Evolutionary conservation across 1,139 yeast species (phyloP).

Genomic region (Kurtzmaniella quercitrusa): DNA sequence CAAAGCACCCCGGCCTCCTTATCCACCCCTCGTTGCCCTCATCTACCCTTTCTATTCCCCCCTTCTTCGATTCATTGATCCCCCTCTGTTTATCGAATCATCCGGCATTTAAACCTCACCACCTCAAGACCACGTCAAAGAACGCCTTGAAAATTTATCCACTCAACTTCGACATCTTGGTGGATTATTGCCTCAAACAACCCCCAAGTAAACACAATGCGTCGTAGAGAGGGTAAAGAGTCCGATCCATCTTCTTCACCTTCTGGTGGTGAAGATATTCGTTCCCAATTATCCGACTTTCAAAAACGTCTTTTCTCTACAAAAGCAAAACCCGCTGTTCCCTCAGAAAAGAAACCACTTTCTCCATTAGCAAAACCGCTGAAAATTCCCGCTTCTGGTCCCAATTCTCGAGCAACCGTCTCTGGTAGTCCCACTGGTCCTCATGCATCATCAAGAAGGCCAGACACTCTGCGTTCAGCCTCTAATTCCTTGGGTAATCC

Average conservation of each 20-base stretch:
- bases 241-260: not conserved
- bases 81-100: not conserved
- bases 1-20: too few relatives aligned
- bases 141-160: constrained; percentile 1
- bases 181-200: too few relatives aligned
- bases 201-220: not conserved
- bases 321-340: constrained; percentile 18
- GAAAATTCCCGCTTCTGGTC: not conserved
- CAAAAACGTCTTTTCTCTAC: constrained; percentile 48
- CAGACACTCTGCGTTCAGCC: constrained; percentile 5
- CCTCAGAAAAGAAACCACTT: constrained; percentile 8
- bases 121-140: too few relatives aligned
- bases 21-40: too few relatives aligned
- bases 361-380: not conserved
- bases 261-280: constrained; percentile 37
- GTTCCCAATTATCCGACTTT: constrained; percentile 58
- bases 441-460: not conserved
- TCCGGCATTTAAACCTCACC: too few relatives aligned
- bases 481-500: constrained; percentile 1
- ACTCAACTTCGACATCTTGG: too few relatives aligned
- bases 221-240: constrained; percentile 7
- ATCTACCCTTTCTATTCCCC: too few relatives aligned
- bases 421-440: not conserved
- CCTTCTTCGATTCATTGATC: not conserved
- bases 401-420: not conserved